Conservation (phyloP, 371 early-diverging fungal genomes). For the Apophysomyces sp. region DNA sequence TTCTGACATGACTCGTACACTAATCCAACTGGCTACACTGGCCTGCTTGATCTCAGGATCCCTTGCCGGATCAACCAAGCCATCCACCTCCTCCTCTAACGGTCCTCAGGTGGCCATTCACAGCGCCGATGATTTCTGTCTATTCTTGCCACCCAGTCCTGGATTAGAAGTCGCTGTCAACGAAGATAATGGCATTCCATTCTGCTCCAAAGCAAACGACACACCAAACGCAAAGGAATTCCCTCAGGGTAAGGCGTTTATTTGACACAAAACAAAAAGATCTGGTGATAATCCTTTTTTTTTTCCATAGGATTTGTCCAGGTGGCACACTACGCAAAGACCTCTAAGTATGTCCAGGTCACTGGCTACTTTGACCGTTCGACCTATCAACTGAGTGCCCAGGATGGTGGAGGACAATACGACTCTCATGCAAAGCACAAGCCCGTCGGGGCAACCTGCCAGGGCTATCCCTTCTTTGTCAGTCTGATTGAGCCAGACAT, state of each 20-base stretch:
- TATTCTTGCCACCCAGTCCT: constrained; percentile 60
- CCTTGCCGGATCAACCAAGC: background rate
- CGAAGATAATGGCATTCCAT: constrained; percentile 54
- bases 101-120: constrained; percentile 19
- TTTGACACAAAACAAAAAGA: background rate
- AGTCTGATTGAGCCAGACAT: constrained; percentile 44
- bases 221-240: constrained; percentile 49
- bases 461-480: constrained; percentile 40
- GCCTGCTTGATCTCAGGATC: background rate
- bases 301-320: constrained; percentile 41
- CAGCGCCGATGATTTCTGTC: constrained; percentile 44
- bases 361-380: constrained; percentile 56
- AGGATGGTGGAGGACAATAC: constrained; percentile 54
- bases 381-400: constrained; percentile 38
- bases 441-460: constrained; percentile 30
- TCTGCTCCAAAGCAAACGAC: constrained; percentile 41
- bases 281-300: background rate
- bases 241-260: constrained; percentile 47
- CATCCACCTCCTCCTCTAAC: background rate
- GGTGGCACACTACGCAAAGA: constrained; percentile 42
- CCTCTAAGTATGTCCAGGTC: constrained; percentile 47
- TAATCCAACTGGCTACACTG: background rate
- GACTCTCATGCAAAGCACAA: constrained; percentile 31
- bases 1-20: background rate
- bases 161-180: constrained; percentile 53